Conservation (phyloP, 495 filamentous ascomycete species). For the Annulohypoxylon bovei region DNA sequence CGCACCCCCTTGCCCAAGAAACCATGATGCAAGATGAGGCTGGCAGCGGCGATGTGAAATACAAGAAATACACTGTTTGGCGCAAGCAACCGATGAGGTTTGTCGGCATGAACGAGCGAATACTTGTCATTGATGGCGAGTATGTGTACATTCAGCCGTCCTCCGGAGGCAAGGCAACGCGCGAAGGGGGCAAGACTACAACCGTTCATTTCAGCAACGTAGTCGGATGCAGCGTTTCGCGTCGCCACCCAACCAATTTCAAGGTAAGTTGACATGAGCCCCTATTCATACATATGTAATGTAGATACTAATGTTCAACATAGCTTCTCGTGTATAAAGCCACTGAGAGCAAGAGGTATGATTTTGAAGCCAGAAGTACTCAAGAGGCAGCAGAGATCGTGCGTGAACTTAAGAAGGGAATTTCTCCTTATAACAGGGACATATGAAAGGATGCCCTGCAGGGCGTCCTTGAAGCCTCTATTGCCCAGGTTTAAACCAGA, state of each 20-base stretch:
- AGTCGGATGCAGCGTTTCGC: slow-evolving; percentile 90
- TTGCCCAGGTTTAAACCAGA: background rate
- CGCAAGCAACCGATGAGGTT: slow-evolving; percentile 96
- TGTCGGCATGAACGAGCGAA: slow-evolving; percentile 81
- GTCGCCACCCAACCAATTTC: slow-evolving; percentile 91
- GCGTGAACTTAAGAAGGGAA: slow-evolving; percentile 80
- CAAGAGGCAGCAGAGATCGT: slow-evolving; percentile 91
- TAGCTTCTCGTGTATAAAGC: slow-evolving; percentile 81
- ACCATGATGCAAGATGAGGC: slow-evolving; percentile 73
- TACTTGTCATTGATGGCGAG: slow-evolving; percentile 91
- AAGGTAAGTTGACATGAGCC: slow-evolving; percentile 61
- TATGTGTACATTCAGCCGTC: slow-evolving; percentile 93
- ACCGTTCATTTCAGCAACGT: slow-evolving; percentile 93
- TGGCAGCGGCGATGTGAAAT: slow-evolving; percentile 65
- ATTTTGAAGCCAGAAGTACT: slow-evolving; percentile 86
- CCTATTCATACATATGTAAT: background rate
- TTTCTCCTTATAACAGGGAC: slow-evolving; percentile 61
- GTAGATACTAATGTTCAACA: slow-evolving; percentile 18
- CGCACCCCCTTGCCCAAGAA: slow-evolving; percentile 82
- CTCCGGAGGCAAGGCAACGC: slow-evolving; percentile 63
- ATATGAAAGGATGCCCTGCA: slow-evolving; percentile 21
- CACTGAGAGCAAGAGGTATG: slow-evolving; percentile 92
- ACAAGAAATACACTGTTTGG: slow-evolving; percentile 89
- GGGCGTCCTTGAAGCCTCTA: background rate
- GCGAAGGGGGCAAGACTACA: slow-evolving; percentile 78